These are phyloP conservation scores for Leucocoprinus sp. DNA, from an alignment of 768 basidiomycete genomes.

Conservation along the genomic window DNA sequence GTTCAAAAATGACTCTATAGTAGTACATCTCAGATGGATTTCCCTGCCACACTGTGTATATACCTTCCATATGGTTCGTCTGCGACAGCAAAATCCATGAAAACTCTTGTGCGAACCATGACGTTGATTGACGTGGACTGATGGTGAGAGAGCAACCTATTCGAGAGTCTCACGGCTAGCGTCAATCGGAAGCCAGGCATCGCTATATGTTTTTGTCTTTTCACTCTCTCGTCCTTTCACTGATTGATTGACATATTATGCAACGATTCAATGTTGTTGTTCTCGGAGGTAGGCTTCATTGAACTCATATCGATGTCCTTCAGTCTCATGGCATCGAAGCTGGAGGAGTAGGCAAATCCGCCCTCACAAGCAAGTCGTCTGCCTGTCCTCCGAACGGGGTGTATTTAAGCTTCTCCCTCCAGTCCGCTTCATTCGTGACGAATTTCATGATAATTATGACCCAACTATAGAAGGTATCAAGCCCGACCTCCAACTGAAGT, in stretches of 20 bases:
- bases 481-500: not conserved
- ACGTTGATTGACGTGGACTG: conserved; percentile 3
- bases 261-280: conserved; percentile 72
- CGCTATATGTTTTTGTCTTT: conserved; percentile 1
- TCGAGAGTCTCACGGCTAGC: conserved; percentile 7
- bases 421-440: conserved; percentile 68
- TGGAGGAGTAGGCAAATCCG: conserved; percentile 86
- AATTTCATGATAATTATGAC: conserved; percentile 71
- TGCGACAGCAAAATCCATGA: conserved; percentile 57
- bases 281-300: conserved; percentile 53
- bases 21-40: conserved; percentile 6
- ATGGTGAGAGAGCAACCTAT: conserved; percentile 1
- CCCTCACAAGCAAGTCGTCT: conserved; percentile 47
- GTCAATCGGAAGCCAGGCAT: not conserved
- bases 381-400: not conserved
- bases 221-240: not conserved
- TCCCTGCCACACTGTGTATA: not conserved
- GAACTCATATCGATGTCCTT: not conserved
- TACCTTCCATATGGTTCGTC: conserved; percentile 48
- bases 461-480: conserved; percentile 73
- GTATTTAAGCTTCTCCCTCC: conserved; percentile 2
- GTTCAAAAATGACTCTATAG: conserved; percentile 61
- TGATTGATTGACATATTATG: conserved; percentile 29
- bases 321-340: conserved; percentile 31
- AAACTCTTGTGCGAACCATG: conserved; percentile 56